Evolutionary conservation across 495 filamentous ascomycete genomes (phyloP).

Genomic region (Neurospora pannonica): DNA sequence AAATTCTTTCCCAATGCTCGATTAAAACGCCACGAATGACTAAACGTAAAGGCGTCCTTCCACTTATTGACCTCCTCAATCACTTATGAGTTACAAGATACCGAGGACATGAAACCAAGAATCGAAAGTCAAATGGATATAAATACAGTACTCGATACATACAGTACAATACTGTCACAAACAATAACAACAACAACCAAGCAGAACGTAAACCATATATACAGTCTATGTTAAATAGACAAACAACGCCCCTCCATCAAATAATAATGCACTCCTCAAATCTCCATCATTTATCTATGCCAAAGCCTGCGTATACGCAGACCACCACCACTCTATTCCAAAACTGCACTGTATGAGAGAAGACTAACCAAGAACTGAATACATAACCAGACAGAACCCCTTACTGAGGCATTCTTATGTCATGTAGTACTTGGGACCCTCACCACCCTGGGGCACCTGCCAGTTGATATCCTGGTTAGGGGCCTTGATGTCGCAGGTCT

Average conservation of each 20-base stretch:
- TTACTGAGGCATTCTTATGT: slow-evolving; percentile 49
- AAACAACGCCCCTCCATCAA: background rate
- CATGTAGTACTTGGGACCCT: slow-evolving; percentile 94
- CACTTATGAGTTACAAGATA: too few species aligned
- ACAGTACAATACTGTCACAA: background rate
- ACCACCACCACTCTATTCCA: background rate
- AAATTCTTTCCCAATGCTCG: background rate
- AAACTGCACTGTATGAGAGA: background rate
- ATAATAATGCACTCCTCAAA: background rate
- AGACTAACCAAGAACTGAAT: background rate
- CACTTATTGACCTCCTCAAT: too few species aligned
- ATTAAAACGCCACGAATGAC: background rate
- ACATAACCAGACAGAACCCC: background rate
- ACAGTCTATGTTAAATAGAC: background rate
- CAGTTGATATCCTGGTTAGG: slow-evolving; percentile 96
- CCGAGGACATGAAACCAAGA: background rate
- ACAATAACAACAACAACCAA: background rate
- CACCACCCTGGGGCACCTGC: slow-evolving; percentile 89
- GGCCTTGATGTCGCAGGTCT: slow-evolving; percentile 98
- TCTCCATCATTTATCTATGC: background rate
- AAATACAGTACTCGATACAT: background rate
- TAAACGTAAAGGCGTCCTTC: background rate
- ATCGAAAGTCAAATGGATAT: background rate
- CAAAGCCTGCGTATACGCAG: background rate
- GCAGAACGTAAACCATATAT: background rate